These are phyloP conservation scores for Alternaria arbusti DNA, from an alignment of 2,329 filamentous ascomycete species.

Conservation along the genomic window DNA sequence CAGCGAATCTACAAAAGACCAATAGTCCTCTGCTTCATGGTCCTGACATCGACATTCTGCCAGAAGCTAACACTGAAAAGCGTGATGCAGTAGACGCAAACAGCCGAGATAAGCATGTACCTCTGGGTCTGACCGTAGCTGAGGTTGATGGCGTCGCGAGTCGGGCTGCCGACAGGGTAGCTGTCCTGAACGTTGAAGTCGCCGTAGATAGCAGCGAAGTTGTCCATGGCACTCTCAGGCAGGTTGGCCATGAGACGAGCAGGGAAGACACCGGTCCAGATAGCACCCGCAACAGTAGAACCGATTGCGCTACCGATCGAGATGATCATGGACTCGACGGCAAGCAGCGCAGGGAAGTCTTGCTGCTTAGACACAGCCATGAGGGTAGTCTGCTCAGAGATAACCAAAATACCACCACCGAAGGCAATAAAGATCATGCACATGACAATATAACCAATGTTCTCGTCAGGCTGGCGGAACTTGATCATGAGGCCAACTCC, in stretches of 20 bases:
- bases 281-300: slow-evolving; percentile 65
- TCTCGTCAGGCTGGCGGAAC: slow-evolving; percentile 45
- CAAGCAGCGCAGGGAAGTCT: slow-evolving; percentile 41
- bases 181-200: slow-evolving; percentile 61
- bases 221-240: slow-evolving; percentile 52
- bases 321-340: slow-evolving; percentile 64
- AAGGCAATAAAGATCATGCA: slow-evolving; percentile 47
- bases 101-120: slow-evolving; percentile 47
- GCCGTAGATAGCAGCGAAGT: slow-evolving; percentile 55
- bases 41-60: slow-evolving; percentile 42
- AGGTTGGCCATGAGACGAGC: slow-evolving; percentile 55
- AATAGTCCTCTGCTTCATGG: slow-evolving; percentile 41
- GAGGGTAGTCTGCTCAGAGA: slow-evolving; percentile 42
- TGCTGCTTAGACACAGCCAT: slow-evolving; percentile 44
- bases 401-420: slow-evolving; percentile 43
- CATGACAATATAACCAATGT: slow-evolving; percentile 45
- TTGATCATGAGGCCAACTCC: slow-evolving; percentile 48
- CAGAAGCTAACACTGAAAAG: slow-evolving; percentile 34
- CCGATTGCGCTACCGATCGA: slow-evolving; percentile 59
- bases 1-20: slow-evolving; percentile 32
- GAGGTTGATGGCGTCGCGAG: slow-evolving; percentile 52
- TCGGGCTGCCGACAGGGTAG: slow-evolving; percentile 59
- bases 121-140: slow-evolving; percentile 47
- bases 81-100: slow-evolving; percentile 34
- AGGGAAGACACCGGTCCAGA: slow-evolving; percentile 68